Evolutionary conservation across 306 rosid species (phyloP).

Genomic region (Casuarina cunninghamiana): DNA sequence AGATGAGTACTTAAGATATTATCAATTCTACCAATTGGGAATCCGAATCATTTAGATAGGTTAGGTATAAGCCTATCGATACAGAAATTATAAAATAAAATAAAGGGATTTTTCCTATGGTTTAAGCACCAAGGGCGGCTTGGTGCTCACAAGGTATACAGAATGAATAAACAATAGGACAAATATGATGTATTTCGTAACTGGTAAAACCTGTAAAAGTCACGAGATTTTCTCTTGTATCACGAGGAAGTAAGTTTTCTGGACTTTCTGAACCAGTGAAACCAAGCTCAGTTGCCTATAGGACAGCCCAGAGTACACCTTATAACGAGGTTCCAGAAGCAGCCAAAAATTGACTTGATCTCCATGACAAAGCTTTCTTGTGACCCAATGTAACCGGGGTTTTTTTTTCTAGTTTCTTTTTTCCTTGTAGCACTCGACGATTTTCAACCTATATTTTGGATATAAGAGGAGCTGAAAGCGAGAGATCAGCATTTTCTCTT

Average conservation of each 20-base stretch:
- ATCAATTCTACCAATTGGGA: neutral
- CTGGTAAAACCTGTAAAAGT: neutral
- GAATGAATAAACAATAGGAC: neutral
- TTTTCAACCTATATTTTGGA: neutral
- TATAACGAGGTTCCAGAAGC: neutral
- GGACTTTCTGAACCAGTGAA: neutral
- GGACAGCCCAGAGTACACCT: neutral
- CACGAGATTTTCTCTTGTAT: constrained; percentile 32
- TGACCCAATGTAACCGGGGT: neutral
- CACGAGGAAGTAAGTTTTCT: constrained; percentile 28
- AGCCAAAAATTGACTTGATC: neutral
- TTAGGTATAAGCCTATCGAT: neutral
- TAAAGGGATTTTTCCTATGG: neutral
- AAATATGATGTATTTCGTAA: constrained; percentile 8
- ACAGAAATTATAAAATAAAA: neutral
- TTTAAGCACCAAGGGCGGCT: neutral
- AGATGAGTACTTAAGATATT: too few species aligned
- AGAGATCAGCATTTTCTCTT: too few species aligned
- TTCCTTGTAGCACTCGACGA: neutral
- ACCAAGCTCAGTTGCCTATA: neutral
- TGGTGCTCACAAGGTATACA: constrained; percentile 14
- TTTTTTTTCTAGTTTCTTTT: neutral
- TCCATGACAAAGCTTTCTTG: neutral
- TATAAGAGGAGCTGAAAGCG: too few species aligned
- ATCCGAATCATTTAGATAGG: neutral